Conservation (phyloP, 768 basidiomycete genomes). For the Suillus subluteus region DNA sequence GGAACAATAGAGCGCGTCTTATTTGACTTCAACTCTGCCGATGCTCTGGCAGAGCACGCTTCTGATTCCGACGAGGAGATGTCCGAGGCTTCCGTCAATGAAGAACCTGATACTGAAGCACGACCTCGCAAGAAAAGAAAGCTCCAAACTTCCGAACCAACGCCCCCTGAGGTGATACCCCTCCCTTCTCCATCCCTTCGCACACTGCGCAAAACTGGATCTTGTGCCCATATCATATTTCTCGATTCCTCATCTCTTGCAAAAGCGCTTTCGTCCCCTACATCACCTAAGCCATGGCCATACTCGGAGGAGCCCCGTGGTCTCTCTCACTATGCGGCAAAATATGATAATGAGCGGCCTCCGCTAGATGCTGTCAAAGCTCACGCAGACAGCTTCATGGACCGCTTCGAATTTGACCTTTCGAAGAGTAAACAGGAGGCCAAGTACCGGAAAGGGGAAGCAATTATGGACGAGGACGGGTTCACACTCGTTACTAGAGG, state of each 20-base stretch:
- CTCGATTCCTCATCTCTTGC: slow-evolving; percentile 74
- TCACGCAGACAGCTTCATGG: slow-evolving; percentile 83
- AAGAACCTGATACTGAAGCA: slow-evolving; percentile 9
- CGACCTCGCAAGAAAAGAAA: slow-evolving; percentile 39
- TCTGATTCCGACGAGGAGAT: slow-evolving; percentile 30
- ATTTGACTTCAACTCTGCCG: slow-evolving; percentile 54
- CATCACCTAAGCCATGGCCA: slow-evolving; percentile 62
- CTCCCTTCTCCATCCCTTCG: slow-evolving; percentile 61
- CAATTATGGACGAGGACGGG: slow-evolving; percentile 91
- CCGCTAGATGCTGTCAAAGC: slow-evolving; percentile 70
- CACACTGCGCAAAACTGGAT: slow-evolving; percentile 61
- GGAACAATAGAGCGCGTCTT: slow-evolving; percentile 79
- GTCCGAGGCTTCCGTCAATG: neutral
- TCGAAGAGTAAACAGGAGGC: slow-evolving; percentile 63
- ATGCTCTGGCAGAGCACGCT: slow-evolving; percentile 10
- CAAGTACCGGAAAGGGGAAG: slow-evolving; percentile 80
- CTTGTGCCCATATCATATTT: slow-evolving; percentile 71
- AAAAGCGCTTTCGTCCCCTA: slow-evolving; percentile 58
- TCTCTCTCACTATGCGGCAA: slow-evolving; percentile 68
- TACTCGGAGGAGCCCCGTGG: slow-evolving; percentile 65
- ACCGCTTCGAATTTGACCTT: slow-evolving; percentile 65
- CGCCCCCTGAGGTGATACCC: slow-evolving; percentile 57
- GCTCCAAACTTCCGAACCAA: slow-evolving; percentile 20
- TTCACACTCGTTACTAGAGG: slow-evolving; percentile 94
- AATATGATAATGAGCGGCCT: slow-evolving; percentile 72